Conservation (phyloP, 1,139 yeast genomes). For the Wickerhamomyces sp. region DNA sequence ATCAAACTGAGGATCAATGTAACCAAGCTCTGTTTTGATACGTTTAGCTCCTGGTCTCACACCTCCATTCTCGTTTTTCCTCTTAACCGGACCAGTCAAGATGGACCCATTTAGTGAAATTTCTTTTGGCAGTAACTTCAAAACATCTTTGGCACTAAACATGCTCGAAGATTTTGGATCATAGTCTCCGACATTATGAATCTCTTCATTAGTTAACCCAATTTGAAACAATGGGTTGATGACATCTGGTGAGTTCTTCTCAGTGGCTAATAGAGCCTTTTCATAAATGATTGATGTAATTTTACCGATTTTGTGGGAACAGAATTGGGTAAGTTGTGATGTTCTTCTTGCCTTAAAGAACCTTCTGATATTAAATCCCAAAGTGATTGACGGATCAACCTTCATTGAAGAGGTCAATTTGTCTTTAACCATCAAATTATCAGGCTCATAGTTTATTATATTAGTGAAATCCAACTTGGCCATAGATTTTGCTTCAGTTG, state of each 20-base stretch:
- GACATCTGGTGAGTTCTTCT: conserved; percentile 46
- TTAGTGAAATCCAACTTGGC: conserved; percentile 44
- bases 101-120: conserved; percentile 49
- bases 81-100: conserved; percentile 32
- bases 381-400: conserved; percentile 45
- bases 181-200: conserved; percentile 22
- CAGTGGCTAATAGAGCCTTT: conserved; percentile 52
- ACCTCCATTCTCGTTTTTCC: conserved; percentile 21
- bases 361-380: conserved; percentile 62
- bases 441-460: conserved; percentile 32
- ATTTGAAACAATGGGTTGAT: conserved; percentile 30
- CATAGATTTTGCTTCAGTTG: conserved; percentile 57
- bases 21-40: conserved; percentile 40
- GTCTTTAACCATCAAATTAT: conserved; percentile 31
- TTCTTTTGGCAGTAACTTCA: conserved; percentile 38
- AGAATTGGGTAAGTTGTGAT: conserved; percentile 56
- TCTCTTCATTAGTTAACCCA: conserved; percentile 31
- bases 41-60: conserved; percentile 27
- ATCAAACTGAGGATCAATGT: conserved; percentile 20
- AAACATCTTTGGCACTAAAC: conserved; percentile 51
- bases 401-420: conserved; percentile 29
- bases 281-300: conserved; percentile 63
- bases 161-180: conserved; percentile 30
- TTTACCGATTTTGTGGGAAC: conserved; percentile 65
- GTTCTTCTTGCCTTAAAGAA: conserved; percentile 66